These are phyloP conservation scores for Polyporus arcularius DNA, from an alignment of 768 basidiomycete genomes.

Conservation along the genomic window DNA sequence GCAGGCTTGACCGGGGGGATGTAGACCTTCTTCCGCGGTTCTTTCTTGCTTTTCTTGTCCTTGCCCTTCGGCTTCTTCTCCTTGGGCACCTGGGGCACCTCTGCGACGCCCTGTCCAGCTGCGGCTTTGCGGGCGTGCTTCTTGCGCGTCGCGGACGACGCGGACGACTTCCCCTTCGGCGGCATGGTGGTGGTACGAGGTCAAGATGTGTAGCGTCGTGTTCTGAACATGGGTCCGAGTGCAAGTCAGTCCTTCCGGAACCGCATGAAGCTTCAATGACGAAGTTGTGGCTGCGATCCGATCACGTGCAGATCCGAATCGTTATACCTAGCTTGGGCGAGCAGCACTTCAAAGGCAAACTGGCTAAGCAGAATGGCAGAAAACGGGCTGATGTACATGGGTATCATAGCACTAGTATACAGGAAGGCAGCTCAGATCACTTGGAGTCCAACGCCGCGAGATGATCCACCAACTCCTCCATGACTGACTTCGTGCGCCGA, in stretches of 20 bases:
- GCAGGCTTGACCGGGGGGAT: constrained; percentile 83
- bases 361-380: background rate
- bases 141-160: constrained; percentile 84
- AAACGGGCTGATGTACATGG: too few species aligned
- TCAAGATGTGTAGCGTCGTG: too few species aligned
- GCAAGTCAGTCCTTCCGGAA: background rate
- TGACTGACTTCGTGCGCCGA: constrained; percentile 49
- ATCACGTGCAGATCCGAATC: constrained; percentile 6
- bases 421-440: background rate
- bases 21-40: constrained; percentile 82
- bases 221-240: background rate
- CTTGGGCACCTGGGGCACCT: constrained; percentile 30
- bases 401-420: too few species aligned
- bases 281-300: constrained; percentile 2
- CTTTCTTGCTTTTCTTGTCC: constrained; percentile 56
- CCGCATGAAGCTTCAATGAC: constrained; percentile 6
- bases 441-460: constrained; percentile 63
- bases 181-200: constrained; percentile 6
- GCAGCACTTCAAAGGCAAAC: too few species aligned
- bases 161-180: constrained; percentile 69
- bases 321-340: too few species aligned
- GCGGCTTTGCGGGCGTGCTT: constrained; percentile 84
- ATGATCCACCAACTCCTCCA: constrained; percentile 84
- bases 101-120: constrained; percentile 34
- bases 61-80: constrained; percentile 49